Percentiles rank a stretch among this genome's conserved stretches.
Conservation (phyloP, 2,329 filamentous ascomycete species). For the Tolypocladium sp. region DNA sequence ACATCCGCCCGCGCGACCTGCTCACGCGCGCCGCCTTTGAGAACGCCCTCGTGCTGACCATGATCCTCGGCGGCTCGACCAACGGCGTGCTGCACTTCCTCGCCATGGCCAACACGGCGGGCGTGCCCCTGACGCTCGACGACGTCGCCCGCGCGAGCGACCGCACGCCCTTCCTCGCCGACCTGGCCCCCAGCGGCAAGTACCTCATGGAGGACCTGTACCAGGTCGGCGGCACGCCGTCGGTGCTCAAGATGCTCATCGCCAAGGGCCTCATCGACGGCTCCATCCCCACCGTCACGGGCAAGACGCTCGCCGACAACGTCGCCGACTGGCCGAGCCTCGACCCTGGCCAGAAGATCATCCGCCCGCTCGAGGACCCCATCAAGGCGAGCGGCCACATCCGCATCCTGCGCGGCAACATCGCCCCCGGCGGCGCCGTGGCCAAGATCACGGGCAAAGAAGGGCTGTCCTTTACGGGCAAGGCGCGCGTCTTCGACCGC, state of each 20-base stretch:
- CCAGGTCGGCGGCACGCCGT: slow-evolving; percentile 74
- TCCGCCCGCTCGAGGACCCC: slow-evolving; percentile 64
- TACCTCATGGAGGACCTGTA: slow-evolving; percentile 87
- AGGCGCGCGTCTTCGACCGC: slow-evolving; percentile 78
- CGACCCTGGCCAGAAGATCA: slow-evolving; percentile 71
- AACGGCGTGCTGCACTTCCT: slow-evolving; percentile 85
- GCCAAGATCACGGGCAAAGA: slow-evolving; percentile 97
- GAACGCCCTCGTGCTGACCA: slow-evolving; percentile 83
- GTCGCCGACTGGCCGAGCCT: slow-evolving; percentile 68
- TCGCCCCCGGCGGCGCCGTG: slow-evolving; percentile 81
- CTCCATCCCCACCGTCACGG: slow-evolving; percentile 70
- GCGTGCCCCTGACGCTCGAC: slow-evolving; percentile 66
- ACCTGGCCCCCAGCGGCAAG: slow-evolving; percentile 74
- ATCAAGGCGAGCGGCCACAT: slow-evolving; percentile 84
- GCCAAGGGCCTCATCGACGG: slow-evolving; percentile 70
- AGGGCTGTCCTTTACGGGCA: slow-evolving; percentile 71
- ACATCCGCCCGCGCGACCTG: slow-evolving; percentile 73
- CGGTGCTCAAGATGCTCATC: slow-evolving; percentile 78
- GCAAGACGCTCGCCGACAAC: slow-evolving; percentile 75
- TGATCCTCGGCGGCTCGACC: slow-evolving; percentile 84
- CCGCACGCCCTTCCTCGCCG: slow-evolving; percentile 77
- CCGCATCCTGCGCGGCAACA: slow-evolving; percentile 78
- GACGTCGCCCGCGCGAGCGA: slow-evolving; percentile 75
- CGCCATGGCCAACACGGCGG: slow-evolving; percentile 81
- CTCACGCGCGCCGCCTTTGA: slow-evolving; percentile 75